These are phyloP conservation scores for Mucor indicus DNA, from an alignment of 371 early-diverging fungal species.

Conservation along the genomic window DNA sequence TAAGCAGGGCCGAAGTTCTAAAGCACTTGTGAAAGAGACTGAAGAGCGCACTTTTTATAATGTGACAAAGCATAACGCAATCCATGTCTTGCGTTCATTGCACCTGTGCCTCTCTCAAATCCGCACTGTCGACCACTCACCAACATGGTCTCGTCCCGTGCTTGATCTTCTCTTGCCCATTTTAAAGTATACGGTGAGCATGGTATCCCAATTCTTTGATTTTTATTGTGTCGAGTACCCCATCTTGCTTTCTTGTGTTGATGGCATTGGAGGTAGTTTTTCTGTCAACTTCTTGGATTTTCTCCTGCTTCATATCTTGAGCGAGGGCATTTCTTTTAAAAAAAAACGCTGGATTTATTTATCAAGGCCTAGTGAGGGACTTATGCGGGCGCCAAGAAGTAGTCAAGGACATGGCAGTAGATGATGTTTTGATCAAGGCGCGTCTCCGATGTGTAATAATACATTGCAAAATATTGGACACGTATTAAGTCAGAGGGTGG, in stretches of 20 bases:
- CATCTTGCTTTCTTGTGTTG: constrained; percentile 43
- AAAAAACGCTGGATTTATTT: constrained; percentile 36
- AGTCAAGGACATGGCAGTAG: constrained; percentile 39
- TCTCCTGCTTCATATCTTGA: constrained; percentile 29
- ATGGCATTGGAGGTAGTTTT: constrained; percentile 40
- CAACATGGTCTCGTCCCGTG: constrained; percentile 35
- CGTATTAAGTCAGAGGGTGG: constrained; percentile 33
- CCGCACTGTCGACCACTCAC: constrained; percentile 37
- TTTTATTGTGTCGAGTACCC: constrained; percentile 48
- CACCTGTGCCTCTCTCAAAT: constrained; percentile 40
- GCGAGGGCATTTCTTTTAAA: constrained; percentile 36
- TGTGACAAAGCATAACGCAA: constrained; percentile 40
- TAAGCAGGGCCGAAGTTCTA: not conserved
- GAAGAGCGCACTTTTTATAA: constrained; percentile 19
- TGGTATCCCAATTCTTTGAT: constrained; percentile 38
- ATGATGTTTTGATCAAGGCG: constrained; percentile 33
- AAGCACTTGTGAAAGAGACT: constrained; percentile 18
- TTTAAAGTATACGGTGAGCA: constrained; percentile 29
- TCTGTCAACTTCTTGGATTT: constrained; percentile 50
- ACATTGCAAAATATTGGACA: constrained; percentile 27
- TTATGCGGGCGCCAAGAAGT: constrained; percentile 43
- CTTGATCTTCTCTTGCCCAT: constrained; percentile 29
- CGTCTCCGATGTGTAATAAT: constrained; percentile 31
- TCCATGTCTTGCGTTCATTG: constrained; percentile 36
- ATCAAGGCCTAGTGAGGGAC: constrained; percentile 46